Evolutionary conservation across 179 eudicot genomes (phyloP).

Genomic region (Silene vulgaris): DNA sequence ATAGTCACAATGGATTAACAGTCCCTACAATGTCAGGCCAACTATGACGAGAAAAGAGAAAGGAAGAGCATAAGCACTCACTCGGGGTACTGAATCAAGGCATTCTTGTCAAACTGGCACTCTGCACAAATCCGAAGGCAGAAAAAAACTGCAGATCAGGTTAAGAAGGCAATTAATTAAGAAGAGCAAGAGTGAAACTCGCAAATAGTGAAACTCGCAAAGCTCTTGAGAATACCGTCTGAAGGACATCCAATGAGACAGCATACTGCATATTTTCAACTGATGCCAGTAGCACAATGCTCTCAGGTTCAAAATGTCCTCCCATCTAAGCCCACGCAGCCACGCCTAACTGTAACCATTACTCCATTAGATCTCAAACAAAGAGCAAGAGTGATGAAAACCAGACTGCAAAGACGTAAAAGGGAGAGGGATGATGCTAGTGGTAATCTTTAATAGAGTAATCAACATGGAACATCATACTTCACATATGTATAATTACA

Average conservation of each 20-base stretch:
- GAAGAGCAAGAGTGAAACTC: neutral
- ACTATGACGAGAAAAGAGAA: neutral
- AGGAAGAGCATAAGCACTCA: slow-evolving; percentile 19
- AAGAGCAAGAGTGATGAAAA: neutral
- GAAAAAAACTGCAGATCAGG: slow-evolving; percentile 61
- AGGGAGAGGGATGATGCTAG: neutral
- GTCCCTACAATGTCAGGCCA: too few relatives aligned
- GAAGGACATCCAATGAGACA: slow-evolving; percentile 79
- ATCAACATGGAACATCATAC: neutral
- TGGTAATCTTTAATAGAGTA: neutral
- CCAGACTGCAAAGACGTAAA: neutral
- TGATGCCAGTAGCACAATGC: slow-evolving; percentile 88
- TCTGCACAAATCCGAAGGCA: slow-evolving; percentile 86
- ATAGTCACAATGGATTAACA: too few relatives aligned
- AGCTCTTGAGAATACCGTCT: slow-evolving; percentile 22
- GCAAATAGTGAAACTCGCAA: slow-evolving; percentile 43
- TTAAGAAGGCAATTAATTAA: slow-evolving; percentile 10
- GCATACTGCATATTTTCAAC: slow-evolving; percentile 94
- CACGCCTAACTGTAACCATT: slow-evolving; percentile 42
- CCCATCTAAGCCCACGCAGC: slow-evolving; percentile 57
- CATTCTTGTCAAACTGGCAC: slow-evolving; percentile 97
- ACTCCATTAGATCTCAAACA: neutral
- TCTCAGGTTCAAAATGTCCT: slow-evolving; percentile 78
- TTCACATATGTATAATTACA: neutral
- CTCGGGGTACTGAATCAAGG: slow-evolving; percentile 89